Conservation (phyloP, 176 grass and related monocot species). For the Bothriochloa decipiens region DNA sequence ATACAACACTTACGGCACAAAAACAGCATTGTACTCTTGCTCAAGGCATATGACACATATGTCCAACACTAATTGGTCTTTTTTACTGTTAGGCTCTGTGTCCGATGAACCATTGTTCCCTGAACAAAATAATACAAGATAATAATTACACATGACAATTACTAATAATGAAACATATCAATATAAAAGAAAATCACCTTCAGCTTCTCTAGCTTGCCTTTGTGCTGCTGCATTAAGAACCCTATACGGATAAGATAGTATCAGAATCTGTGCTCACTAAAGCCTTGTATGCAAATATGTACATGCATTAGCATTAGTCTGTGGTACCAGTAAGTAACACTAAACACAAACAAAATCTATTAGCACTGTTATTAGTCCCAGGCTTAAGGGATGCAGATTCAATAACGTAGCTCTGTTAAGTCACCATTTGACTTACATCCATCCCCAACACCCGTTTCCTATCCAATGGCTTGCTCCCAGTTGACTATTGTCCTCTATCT, state of each 20-base stretch:
- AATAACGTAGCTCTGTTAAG: neutral
- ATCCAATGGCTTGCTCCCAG: neutral
- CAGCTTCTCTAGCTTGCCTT: constrained; percentile 78
- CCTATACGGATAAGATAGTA: constrained; percentile 50
- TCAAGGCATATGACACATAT: constrained; percentile 99
- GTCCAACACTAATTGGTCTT: constrained; percentile 70
- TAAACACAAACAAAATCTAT: constrained; percentile 4
- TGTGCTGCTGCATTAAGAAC: constrained; percentile 87
- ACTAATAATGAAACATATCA: constrained; percentile 24
- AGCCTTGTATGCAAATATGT: neutral
- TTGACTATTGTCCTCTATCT: neutral
- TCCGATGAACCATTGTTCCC: constrained; percentile 53
- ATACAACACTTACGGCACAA: constrained; percentile 88
- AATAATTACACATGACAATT: constrained; percentile 20
- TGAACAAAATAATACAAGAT: constrained; percentile 52
- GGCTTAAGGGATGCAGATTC: neutral
- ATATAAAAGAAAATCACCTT: constrained; percentile 66
- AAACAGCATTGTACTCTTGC: constrained; percentile 98
- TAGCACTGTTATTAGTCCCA: neutral
- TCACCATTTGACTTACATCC: neutral
- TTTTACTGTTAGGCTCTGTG: constrained; percentile 57
- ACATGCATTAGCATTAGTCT: neutral
- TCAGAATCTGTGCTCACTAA: constrained; percentile 26
- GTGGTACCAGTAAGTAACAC: neutral
- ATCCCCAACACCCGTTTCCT: neutral